Conservation (phyloP, 129 eudicot species). For the Flaveria ramosissima region DNA sequence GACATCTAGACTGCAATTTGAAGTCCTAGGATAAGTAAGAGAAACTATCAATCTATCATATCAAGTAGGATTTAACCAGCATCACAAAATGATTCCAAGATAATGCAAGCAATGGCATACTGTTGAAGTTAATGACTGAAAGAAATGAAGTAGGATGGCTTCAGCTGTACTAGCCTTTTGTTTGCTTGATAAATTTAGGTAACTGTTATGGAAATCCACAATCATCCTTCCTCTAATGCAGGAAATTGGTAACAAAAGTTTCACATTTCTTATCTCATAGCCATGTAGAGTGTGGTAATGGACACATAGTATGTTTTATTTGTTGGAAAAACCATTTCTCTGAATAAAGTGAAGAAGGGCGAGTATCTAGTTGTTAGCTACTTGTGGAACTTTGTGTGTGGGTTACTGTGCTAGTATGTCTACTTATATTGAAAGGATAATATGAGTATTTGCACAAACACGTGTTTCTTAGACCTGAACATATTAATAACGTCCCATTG, state of each 20-base stretch:
- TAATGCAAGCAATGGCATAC: neutral
- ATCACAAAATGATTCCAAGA: neutral
- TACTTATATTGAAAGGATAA: neutral
- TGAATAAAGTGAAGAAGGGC: neutral
- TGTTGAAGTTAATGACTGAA: neutral
- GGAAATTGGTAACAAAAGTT: neutral
- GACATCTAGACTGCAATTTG: neutral
- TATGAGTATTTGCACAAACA: neutral
- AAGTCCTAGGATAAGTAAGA: neutral
- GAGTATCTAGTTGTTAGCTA: neutral
- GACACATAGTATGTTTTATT: neutral
- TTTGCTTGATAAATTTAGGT: neutral
- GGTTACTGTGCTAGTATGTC: neutral
- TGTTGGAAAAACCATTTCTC: neutral
- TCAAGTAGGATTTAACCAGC: neutral
- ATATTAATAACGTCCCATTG: neutral
- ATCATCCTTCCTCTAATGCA: neutral
- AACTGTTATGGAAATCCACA: no score
- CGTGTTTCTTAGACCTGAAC: neutral
- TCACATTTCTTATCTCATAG: no score
- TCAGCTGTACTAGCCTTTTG: constrained; percentile 5
- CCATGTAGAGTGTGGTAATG: no score
- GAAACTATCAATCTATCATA: neutral
- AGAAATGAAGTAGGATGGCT: neutral
- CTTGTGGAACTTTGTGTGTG: neutral